Evolutionary conservation across 352 stramenopile genomes (phyloP).

Genomic region (Phytopythium mirpurense): DNA sequence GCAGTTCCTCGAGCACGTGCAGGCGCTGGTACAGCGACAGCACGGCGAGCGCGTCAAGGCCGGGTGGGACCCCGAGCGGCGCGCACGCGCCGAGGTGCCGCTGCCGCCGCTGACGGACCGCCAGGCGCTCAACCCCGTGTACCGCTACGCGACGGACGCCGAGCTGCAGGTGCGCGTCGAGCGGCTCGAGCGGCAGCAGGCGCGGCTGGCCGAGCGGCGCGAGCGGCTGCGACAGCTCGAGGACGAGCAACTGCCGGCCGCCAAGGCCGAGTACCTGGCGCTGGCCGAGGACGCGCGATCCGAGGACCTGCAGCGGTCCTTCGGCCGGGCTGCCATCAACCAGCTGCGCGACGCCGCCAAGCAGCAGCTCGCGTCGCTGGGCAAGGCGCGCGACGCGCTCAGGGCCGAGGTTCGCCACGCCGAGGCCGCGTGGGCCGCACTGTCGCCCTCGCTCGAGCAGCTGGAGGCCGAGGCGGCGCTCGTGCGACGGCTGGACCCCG

Average conservation of each 20-base stretch:
- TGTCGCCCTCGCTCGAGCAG: slow-evolving; percentile 56
- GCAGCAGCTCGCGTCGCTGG: slow-evolving; percentile 34
- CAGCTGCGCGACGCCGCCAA: slow-evolving; percentile 65
- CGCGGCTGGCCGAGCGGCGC: slow-evolving; percentile 39
- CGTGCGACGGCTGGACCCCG: slow-evolving; percentile 38
- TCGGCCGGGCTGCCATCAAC: slow-evolving; percentile 62
- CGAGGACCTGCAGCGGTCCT: slow-evolving; percentile 52
- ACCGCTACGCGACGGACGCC: slow-evolving; percentile 56
- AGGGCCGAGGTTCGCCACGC: slow-evolving; percentile 44
- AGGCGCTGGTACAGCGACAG: slow-evolving; percentile 47
- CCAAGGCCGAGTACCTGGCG: slow-evolving; percentile 71
- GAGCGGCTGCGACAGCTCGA: slow-evolving; percentile 32
- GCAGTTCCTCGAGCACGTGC: slow-evolving; percentile 63
- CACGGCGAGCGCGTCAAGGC: slow-evolving; percentile 48
- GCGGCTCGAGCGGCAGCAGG: slow-evolving; percentile 55
- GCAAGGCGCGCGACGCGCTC: slow-evolving; percentile 41
- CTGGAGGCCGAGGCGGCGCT: slow-evolving; percentile 48
- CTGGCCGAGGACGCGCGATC: slow-evolving; percentile 66
- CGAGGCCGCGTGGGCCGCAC: slow-evolving; percentile 31
- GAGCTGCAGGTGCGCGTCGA: slow-evolving; percentile 52
- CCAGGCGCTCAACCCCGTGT: slow-evolving; percentile 63
- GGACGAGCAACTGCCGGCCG: slow-evolving; percentile 48
- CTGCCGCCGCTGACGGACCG: slow-evolving; percentile 53
- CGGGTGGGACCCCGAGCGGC: slow-evolving; percentile 51
- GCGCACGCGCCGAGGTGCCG: slow-evolving; percentile 34